Evolutionary conservation across 164 flowering plant species (phyloP), one percentile per base, ranked within the genome.

Genomic region (Amborella trichopoda): DNA sequence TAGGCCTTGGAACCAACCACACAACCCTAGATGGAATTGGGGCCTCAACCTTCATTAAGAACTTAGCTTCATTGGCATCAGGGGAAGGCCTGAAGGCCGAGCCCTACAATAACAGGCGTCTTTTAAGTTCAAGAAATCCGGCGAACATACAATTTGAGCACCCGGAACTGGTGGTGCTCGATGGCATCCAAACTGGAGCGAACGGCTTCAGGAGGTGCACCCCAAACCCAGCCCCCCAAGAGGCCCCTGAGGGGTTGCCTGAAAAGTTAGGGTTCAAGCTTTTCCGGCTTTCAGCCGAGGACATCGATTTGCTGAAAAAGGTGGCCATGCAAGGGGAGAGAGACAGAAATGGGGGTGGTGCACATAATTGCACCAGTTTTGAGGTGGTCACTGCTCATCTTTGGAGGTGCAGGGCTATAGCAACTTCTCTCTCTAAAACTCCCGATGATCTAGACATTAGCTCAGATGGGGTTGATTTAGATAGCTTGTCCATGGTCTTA

Each of bases 341-440:
- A n/a, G n/a, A n/a, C 39, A 0, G 13, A 21, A 5, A 6, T 24
- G 2, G 54, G 47, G 10, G n/a, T n/a, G n/a, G n/a, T n/a, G n/a
- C n/a, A n/a, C n/a, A n/a, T n/a, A 1, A 42, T 1, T 23, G 55
- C 54, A 66, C 77, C 2, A 59, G 88, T 38, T 84, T 84, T 46
- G 77, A 74, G 38, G 80, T 63, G 0, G 71, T 81, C 1, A 52
- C 83, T 0, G 77, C 90, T 3, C 77, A 57, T 17, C 27, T 76
- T 1, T 81, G 95, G 95, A 44, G 75, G 27, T 77, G 95, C 76
- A 77, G 72, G 64, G 81, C 82, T 22, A n/a, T n/a, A n/a, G n/a
- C n/a, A n/a, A n/a, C n/a, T n/a, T n/a, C n/a, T n/a, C 44, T 79
- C 5, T 64, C 84, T 1, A 44, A 2, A 14, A 49, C n/a, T n/a